Evolutionary conservation across 2,329 filamentous ascomycete species (phyloP).

Genomic region (Exophiala bonariae): DNA sequence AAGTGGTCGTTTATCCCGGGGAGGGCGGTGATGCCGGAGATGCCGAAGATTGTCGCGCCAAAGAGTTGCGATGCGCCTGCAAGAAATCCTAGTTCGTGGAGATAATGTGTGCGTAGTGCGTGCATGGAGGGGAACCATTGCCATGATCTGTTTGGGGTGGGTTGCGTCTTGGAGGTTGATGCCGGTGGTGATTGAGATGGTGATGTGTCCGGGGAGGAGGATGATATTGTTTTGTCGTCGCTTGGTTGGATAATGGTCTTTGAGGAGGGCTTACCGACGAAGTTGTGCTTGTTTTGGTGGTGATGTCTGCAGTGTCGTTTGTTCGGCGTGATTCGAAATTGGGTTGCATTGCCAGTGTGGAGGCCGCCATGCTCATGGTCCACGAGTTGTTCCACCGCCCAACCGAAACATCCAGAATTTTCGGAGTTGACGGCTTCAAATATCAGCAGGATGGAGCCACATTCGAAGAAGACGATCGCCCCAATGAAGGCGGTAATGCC

Average conservation of each 20-base stretch:
- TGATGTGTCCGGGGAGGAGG: not conserved
- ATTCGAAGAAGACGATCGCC: constrained; percentile 67
- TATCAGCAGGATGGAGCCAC: constrained; percentile 63
- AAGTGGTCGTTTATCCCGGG: constrained; percentile 57
- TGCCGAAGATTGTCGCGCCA: constrained; percentile 65
- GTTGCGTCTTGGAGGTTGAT: no score
- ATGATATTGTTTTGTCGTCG: not conserved
- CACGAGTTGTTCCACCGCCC: constrained; percentile 59
- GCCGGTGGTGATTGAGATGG: not conserved
- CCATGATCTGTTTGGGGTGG: constrained; percentile 46
- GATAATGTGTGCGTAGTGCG: constrained; percentile 60
- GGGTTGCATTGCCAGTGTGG: not conserved
- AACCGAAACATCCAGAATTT: constrained; percentile 65
- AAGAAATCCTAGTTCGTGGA: constrained; percentile 63
- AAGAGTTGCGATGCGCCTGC: constrained; percentile 58
- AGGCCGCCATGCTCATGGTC: constrained; percentile 29
- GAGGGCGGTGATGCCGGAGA: constrained; percentile 61
- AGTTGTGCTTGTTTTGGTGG: constrained; percentile 29
- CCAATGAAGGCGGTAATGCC: constrained; percentile 67
- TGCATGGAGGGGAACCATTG: constrained; percentile 60
- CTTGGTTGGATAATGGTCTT: no score
- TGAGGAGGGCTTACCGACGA: constrained; percentile 36
- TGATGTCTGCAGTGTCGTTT: constrained; percentile 18
- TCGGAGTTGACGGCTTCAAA: constrained; percentile 71
- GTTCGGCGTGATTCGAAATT: constrained; percentile 11